Evolutionary conservation across 805 yeast genomes (phyloP).

Genomic region (Starmerella sp.): DNA sequence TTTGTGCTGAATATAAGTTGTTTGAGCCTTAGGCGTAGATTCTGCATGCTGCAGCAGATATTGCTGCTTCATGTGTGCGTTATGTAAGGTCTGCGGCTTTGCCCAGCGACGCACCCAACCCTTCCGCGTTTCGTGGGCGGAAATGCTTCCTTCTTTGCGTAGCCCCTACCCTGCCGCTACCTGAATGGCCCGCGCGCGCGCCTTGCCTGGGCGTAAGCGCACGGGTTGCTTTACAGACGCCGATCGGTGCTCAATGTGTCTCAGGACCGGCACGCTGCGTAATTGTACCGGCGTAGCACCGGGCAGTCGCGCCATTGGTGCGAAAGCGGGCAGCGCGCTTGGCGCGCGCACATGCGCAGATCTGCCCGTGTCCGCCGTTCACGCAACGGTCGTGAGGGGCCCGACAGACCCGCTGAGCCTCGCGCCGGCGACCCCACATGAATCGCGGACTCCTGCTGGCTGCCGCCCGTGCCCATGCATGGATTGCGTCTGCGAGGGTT

Average conservation of each 20-base stretch:
- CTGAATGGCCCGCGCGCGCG: not conserved
- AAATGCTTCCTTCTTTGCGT: not conserved
- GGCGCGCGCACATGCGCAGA: too few relatives aligned
- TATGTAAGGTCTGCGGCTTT: not conserved
- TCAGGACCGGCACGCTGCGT: not conserved
- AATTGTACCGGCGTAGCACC: not conserved
- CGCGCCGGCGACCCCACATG: not conserved
- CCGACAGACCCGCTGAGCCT: too few relatives aligned
- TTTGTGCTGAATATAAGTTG: not conserved
- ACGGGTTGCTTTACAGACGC: not conserved
- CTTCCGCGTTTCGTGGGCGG: not conserved
- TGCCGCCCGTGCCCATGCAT: not conserved
- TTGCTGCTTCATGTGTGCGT: conserved; percentile 1
- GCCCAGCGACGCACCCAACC: not conserved
- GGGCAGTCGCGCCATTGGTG: too few relatives aligned
- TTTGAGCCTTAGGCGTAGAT: not conserved
- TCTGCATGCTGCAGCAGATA: conserved; percentile 1
- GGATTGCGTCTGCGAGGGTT: not conserved
- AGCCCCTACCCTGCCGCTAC: not conserved
- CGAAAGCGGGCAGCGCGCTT: too few relatives aligned
- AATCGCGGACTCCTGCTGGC: not conserved
- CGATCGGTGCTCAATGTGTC: not conserved
- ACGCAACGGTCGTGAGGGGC: too few relatives aligned
- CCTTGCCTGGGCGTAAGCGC: not conserved
- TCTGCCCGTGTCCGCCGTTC: too few relatives aligned